Conservation (phyloP, 306 rosid species). For the Acacia acuminata region DNA sequence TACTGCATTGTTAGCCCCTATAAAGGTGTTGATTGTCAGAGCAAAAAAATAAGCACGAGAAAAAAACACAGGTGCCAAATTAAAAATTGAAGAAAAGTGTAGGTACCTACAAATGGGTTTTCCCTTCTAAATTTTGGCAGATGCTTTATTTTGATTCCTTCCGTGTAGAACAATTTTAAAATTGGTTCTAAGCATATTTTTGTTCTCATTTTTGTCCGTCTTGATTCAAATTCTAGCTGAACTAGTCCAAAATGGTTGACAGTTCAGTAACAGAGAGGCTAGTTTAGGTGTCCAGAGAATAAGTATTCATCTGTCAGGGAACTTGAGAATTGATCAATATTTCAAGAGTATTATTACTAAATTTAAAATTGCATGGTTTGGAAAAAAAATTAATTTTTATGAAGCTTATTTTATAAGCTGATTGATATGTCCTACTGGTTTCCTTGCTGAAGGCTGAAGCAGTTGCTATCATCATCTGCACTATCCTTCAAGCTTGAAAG, state of each 20-base stretch:
- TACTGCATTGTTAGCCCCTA: too few relatives aligned
- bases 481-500: not conserved
- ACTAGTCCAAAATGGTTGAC: not conserved
- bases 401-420: not conserved
- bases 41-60: too few relatives aligned
- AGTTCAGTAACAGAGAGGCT: not conserved
- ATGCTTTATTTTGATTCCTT: not conserved
- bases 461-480: not conserved
- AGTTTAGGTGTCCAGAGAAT: not conserved
- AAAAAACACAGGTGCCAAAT: too few relatives aligned
- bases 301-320: not conserved
- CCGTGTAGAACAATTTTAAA: not conserved
- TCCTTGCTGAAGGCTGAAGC: not conserved
- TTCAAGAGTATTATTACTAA: not conserved
- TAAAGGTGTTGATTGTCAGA: too few relatives aligned
- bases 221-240: not conserved
- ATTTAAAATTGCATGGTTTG: not conserved
- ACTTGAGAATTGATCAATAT: not conserved
- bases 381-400: not conserved
- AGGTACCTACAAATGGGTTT: not conserved
- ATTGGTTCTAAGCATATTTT: not conserved
- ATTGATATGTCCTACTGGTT: not conserved
- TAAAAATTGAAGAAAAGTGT: too few relatives aligned
- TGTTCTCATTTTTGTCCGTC: not conserved
- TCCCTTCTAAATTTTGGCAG: not conserved